These are phyloP conservation scores for Lentinula aciculospora DNA, from an alignment of 768 basidiomycete species.

Conservation along the genomic window DNA sequence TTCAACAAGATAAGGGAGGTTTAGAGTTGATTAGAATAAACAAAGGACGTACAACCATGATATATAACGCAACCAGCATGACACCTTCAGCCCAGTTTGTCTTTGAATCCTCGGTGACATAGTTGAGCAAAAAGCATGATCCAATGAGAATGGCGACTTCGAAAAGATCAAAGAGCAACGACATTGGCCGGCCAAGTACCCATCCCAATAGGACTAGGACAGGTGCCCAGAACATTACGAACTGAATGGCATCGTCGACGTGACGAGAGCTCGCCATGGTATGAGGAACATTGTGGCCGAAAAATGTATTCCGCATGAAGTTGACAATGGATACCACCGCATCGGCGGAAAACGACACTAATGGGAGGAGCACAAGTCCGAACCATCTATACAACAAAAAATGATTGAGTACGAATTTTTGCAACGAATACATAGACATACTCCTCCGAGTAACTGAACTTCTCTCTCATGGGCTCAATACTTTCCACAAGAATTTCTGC, in stretches of 20 bases:
- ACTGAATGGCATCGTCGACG: slow-evolving; percentile 46
- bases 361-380: slow-evolving; percentile 41
- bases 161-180: slow-evolving; percentile 38
- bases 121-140: slow-evolving; percentile 45
- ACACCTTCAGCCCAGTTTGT: slow-evolving; percentile 43
- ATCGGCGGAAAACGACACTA: slow-evolving; percentile 42
- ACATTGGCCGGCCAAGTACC: slow-evolving; percentile 34
- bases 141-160: slow-evolving; percentile 37
- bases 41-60: slow-evolving; percentile 35
- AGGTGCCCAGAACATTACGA: slow-evolving; percentile 44
- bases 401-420: not conserved
- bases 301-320: slow-evolving; percentile 23
- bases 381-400: slow-evolving; percentile 29
- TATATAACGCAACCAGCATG: slow-evolving; percentile 26
- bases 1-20: not conserved
- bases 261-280: slow-evolving; percentile 34
- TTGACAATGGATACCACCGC: slow-evolving; percentile 31
- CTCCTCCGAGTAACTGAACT: slow-evolving; percentile 29
- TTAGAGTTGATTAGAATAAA: not conserved
- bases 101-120: slow-evolving; percentile 42
- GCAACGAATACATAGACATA: slow-evolving; percentile 14
- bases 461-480: slow-evolving; percentile 24
- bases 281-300: slow-evolving; percentile 22
- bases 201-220: slow-evolving; percentile 40
- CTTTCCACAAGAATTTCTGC: slow-evolving; percentile 41